phyloP scores from a whole-genome alignment of 768 basidiomycete species.

The Pleurotus citrinopileatus region DNA sequence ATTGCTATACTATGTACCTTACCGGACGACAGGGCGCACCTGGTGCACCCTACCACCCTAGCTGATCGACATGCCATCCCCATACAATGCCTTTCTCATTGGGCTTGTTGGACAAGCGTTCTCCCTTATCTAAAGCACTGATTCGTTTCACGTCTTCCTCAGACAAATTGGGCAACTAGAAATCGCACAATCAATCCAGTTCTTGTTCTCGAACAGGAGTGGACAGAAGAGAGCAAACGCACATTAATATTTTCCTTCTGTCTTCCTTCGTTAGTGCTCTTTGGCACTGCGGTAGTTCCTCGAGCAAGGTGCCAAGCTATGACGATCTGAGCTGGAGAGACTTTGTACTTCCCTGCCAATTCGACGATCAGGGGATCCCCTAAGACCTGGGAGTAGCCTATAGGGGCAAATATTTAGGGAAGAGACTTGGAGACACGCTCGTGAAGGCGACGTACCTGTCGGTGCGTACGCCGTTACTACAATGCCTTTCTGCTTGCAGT shows the following conservation, averaged over 20 bases:
- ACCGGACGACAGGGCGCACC: too few relatives aligned
- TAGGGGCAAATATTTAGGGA: not conserved
- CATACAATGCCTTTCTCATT: conserved; percentile 31
- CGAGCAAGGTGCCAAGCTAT: conserved; percentile 51
- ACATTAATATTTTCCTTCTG: conserved; percentile 52
- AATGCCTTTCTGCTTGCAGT: conserved; percentile 49
- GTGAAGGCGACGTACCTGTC: conserved; percentile 28
- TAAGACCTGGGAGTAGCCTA: conserved; percentile 42
- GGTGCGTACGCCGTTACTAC: conserved; percentile 48
- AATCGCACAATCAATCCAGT: not conserved
- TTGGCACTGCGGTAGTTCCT: conserved; percentile 42
- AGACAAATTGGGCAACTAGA: conserved; percentile 30
- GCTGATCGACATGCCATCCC: conserved; percentile 34
- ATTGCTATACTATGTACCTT: too few relatives aligned
- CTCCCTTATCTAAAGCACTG: conserved; percentile 38
- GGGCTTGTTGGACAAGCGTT: conserved; percentile 36
- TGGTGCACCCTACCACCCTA: too few relatives aligned
- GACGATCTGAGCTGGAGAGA: conserved; percentile 43
- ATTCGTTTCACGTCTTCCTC: conserved; percentile 43
- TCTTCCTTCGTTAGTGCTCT: conserved; percentile 42
- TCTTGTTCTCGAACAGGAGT: not conserved
- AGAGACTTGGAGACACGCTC: not conserved
- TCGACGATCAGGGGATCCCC: conserved; percentile 41
- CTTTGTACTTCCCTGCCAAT: conserved; percentile 47
- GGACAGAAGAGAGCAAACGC: conserved; percentile 9